phyloP scores from a whole-genome alignment of 257 asterid species.

The Solanum sitiens region DNA sequence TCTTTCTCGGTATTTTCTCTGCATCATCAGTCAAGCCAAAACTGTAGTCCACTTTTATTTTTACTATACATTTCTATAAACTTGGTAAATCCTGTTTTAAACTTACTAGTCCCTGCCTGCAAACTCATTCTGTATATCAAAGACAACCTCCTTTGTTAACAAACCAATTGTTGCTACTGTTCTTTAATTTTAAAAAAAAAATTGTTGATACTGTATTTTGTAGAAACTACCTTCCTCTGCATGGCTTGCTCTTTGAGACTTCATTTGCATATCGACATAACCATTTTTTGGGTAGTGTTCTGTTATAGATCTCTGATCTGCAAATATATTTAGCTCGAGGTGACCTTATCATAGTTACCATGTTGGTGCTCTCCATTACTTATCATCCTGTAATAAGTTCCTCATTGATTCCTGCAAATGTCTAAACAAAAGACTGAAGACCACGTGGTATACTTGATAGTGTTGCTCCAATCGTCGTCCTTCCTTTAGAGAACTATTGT shows the following conservation, averaged over 20 bases:
- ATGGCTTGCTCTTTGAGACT: background rate
- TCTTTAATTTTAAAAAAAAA: background rate
- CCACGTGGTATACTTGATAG: background rate
- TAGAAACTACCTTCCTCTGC: background rate
- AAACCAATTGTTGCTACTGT: background rate
- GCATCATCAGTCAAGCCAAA: background rate
- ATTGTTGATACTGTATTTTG: background rate
- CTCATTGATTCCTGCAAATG: background rate
- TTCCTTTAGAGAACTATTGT: background rate
- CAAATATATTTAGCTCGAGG: background rate
- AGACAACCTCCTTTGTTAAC: background rate
- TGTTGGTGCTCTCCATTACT: background rate
- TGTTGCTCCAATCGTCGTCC: background rate
- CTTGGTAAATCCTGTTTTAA: background rate
- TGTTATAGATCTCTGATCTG: background rate
- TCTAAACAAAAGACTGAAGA: background rate
- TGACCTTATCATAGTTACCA: background rate
- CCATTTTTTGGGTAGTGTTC: background rate
- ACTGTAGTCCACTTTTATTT: background rate
- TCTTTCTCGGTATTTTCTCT: background rate
- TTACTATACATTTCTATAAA: background rate
- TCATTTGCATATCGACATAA: background rate
- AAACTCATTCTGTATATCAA: background rate
- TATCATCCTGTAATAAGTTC: background rate
- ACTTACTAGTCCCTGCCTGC: background rate